phyloP scores from a whole-genome alignment of 495 filamentous ascomycete species.

The Endocarpon pusillum region DNA sequence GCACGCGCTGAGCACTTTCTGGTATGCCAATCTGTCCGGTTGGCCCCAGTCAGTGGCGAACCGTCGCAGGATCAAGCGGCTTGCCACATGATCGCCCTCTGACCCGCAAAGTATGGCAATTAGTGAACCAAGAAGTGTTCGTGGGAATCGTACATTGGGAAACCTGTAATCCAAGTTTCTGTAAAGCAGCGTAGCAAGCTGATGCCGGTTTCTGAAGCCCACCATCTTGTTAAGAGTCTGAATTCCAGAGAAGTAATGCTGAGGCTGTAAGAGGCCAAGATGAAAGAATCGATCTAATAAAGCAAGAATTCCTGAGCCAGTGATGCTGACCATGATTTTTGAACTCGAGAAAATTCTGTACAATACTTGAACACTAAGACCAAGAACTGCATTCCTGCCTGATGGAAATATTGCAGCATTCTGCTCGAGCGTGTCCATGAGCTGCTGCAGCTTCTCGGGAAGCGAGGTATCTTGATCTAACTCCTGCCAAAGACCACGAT shows the following conservation, averaged over 20 bases:
- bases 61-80: slow-evolving; percentile 40
- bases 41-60: slow-evolving; percentile 18
- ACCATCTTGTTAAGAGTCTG: slow-evolving; percentile 12
- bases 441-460: too few relatives aligned
- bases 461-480: too few relatives aligned
- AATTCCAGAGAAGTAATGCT: slow-evolving; percentile 18
- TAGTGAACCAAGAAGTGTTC: neutral
- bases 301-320: slow-evolving; percentile 15
- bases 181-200: slow-evolving; percentile 20
- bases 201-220: slow-evolving; percentile 11
- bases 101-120: neutral
- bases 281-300: slow-evolving; percentile 13
- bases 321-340: slow-evolving; percentile 9
- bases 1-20: slow-evolving; percentile 15
- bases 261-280: slow-evolving; percentile 9
- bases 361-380: too few relatives aligned
- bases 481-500: too few relatives aligned
- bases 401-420: too few relatives aligned
- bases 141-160: neutral
- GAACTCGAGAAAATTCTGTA: slow-evolving; percentile 10
- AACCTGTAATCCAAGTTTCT: slow-evolving; percentile 18
- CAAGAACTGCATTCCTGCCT: too few relatives aligned
- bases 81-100: slow-evolving; percentile 30
- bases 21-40: slow-evolving; percentile 17
- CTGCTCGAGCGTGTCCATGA: too few relatives aligned